phyloP scores from a whole-genome alignment of 2,329 filamentous ascomycete species.

The Aspergillus quadricinctus region DNA sequence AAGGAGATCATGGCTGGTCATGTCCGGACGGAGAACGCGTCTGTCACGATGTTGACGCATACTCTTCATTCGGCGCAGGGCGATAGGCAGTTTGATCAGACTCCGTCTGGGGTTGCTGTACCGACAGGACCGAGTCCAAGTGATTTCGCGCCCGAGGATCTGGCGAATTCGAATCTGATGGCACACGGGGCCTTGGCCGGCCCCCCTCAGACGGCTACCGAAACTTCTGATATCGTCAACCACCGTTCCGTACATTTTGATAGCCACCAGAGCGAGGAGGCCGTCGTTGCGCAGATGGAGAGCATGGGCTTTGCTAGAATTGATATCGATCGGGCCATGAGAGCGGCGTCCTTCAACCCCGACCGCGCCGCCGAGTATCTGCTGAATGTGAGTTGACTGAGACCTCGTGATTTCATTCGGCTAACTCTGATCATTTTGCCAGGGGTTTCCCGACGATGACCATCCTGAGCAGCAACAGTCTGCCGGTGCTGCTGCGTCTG shows the following conservation, averaged over 20 bases:
- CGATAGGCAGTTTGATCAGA: conserved; percentile 4
- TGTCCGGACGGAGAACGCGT: conserved; percentile 14
- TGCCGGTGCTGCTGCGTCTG: not conserved
- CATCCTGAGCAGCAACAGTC: not conserved
- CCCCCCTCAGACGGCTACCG: not conserved
- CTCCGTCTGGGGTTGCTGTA: not conserved
- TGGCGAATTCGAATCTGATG: not conserved
- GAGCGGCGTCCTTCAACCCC: not conserved
- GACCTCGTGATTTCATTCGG: not conserved
- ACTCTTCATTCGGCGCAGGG: conserved; percentile 6
- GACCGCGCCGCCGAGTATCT: not conserved
- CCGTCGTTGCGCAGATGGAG: not conserved
- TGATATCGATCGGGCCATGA: not conserved
- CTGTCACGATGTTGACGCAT: conserved; percentile 3
- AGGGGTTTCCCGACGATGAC: not conserved
- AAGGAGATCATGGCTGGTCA: conserved; percentile 60
- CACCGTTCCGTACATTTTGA: not conserved
- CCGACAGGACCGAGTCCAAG: conserved; percentile 7
- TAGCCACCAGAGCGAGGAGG: not conserved
- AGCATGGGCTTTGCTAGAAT: not conserved
- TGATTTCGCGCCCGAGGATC: not conserved
- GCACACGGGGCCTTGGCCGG: not conserved
- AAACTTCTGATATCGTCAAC: not conserved
- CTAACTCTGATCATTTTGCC: not conserved
- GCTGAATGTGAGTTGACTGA: not conserved